Evolutionary conservation across 2,329 filamentous ascomycete species (phyloP).

Genomic region (Arachnomyces sp.): DNA sequence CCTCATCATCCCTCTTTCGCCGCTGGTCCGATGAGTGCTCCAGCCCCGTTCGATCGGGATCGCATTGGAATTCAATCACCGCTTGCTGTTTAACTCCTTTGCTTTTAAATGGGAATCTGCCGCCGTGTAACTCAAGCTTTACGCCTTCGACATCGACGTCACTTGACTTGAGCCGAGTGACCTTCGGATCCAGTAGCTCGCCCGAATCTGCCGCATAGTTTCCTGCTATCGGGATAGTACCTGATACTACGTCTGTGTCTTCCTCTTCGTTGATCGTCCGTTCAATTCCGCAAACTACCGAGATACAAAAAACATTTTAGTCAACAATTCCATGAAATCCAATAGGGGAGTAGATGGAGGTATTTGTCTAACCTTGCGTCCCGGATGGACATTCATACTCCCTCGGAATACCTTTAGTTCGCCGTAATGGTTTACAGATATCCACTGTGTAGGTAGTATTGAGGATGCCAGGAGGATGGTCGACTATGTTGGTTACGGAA

Average conservation of each 20-base stretch:
- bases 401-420: conserved; percentile 47
- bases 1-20: conserved; percentile 18
- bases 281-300: conserved; percentile 15
- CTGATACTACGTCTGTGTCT: conserved; percentile 15
- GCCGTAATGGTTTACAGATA: conserved; percentile 57
- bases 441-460: conserved; percentile 81
- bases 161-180: conserved; percentile 53
- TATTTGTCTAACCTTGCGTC: conserved; percentile 53
- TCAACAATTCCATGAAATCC: background rate
- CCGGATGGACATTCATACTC: conserved; percentile 60
- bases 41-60: conserved; percentile 61
- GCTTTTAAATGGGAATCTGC: conserved; percentile 31
- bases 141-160: conserved; percentile 64
- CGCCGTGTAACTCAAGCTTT: conserved; percentile 57
- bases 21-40: conserved; percentile 42
- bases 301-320: background rate
- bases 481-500: conserved; percentile 10
- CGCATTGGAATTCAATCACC: conserved; percentile 77
- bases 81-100: conserved; percentile 54
- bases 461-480: conserved; percentile 30
- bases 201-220: conserved; percentile 17
- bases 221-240: conserved; percentile 25
- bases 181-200: conserved; percentile 46
- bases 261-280: conserved; percentile 13
- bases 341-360: background rate